Conservation (phyloP, 2,329 filamentous ascomycete species). For the Septoria petroselini region DNA sequence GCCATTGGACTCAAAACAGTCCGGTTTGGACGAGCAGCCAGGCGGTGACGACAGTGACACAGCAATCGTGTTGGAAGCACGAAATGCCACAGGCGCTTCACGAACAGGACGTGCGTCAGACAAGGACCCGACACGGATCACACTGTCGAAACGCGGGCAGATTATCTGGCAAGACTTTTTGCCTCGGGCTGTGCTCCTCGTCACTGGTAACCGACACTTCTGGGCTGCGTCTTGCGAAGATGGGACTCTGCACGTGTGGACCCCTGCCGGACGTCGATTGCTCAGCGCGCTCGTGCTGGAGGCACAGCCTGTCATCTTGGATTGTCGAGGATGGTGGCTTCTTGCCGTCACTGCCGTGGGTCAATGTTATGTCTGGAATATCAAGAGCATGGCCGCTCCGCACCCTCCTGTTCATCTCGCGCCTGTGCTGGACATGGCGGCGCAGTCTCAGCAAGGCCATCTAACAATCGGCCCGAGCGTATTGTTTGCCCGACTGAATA, state of each 20-base stretch:
- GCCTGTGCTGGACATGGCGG: conserved; percentile 82
- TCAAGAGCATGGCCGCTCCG: conserved; percentile 69
- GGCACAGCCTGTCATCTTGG: conserved; percentile 88
- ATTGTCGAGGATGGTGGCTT: conserved; percentile 84
- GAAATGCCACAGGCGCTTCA: conserved; percentile 67
- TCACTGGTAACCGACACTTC: conserved; percentile 84
- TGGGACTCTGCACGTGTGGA: conserved; percentile 85
- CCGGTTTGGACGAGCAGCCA: conserved; percentile 47
- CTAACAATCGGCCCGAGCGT: conserved; percentile 77
- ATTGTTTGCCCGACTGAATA: conserved; percentile 88
- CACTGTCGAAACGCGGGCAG: conserved; percentile 74
- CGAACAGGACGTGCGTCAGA: conserved; percentile 59
- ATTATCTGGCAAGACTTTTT: conserved; percentile 92
- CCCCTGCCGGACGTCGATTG: conserved; percentile 80
- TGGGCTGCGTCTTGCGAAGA: conserved; percentile 95
- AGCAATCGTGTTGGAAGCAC: conserved; percentile 74
- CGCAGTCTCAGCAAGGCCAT: conserved; percentile 73
- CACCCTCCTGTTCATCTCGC: conserved; percentile 87
- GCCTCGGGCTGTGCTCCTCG: conserved; percentile 78
- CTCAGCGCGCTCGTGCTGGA: conserved; percentile 84
- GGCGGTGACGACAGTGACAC: conserved; percentile 56
- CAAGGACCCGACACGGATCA: conserved; percentile 80
- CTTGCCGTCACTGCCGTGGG: conserved; percentile 86
- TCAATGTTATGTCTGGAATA: conserved; percentile 89
- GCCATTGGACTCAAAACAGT: conserved; percentile 66